Evolutionary conservation across 257 asterid genomes (phyloP), one percentile per base, ranked within the genome.

Genomic region (Leptodermis oblonga): DNA sequence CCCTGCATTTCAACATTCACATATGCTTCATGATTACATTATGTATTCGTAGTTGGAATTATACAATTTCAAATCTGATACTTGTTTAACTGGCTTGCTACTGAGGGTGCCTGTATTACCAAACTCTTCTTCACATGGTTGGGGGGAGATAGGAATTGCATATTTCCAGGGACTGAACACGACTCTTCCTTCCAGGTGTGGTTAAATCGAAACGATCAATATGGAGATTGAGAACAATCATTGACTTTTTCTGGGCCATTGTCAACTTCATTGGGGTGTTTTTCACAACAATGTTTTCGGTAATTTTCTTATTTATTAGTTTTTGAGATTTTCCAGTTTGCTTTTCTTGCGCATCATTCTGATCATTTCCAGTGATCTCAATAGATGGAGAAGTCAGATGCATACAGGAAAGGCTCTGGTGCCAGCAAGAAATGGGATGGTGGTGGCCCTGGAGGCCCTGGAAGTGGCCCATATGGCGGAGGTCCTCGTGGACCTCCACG

Each of bases 371-470:
- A 15, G 55, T 73, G 23, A 43, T 70, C 63, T 70, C 42, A 61
- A 73, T 73, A 94, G 99, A 85, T 94, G 96, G 99, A 94, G 75
- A 91, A 94, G 58, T 73, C 97, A 71, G 97, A 94, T 63, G 89
- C 91, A 54, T 94, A 90, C 72, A 70, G 76, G 63, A 94, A 89
- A 79, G 86, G 90, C 36, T 84, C 86, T 30, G 96, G 95, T 34
- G 85, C 96, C 26, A 82, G 92, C 80, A 94, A 94, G 95, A 94
- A 94, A 82, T 94, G 92, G 96, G 96, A 86, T 46, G 99, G 97
- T 49, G 96, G 95, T 42, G 96, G 96, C 54, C 96, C 98, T 1
- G 97, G 97, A 36, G 97, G 96, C 39, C 94, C 96, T 9, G 97
- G 97, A 77, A 79, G 83, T 55, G 98, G 98, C 70, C 96, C 96